Evolutionary conservation across 805 yeast species (phyloP), one percentile per base, ranked within the genome.

Genomic region (Schwanniomyces occidentalis): DNA sequence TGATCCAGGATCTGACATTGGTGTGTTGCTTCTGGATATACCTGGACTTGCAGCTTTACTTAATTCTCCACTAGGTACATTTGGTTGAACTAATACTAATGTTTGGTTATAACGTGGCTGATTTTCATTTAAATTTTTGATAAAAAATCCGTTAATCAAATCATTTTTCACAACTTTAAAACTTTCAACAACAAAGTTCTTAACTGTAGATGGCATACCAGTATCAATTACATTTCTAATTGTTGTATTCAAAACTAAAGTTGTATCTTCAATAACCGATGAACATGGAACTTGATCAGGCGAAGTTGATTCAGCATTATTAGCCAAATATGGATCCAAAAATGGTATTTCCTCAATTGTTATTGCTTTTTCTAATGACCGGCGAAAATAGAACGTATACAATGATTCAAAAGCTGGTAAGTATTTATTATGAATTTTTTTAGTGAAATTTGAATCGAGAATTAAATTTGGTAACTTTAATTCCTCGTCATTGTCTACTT

Each of bases 201-300:
- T 76, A 18, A 82, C 75, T 0, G 81, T 66, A 5, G 69, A 50
- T 35, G 63, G 63, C 40, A 85, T 84, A 0, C 95, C 95, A 0
- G 95, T 76, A 28, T 85, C 82, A 8, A 89, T 65, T 1, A 80
- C 69, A 39, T 82, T 83, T 16, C 79, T 63, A 22, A 89, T 56
- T 12, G 85, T 71, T 23, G 80, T 76, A 49, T 86, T 84, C 28
- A 90, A 62, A 6, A 89, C 78, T 47, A 88, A 69, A 17, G 87
- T 75, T 21, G 86, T 64, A 54, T 93, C 99, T 49, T 93, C 99
- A 16, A 90, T 78, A 15, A 87, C 80, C 0, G 97, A 87, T 0
- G 95, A 78, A 4, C 84, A 76, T 2, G 90, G 91, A 4, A 81
- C 68, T 19, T 73, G 80, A 25, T 76, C 80, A 2, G 81, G 78